Conservation (phyloP, 768 basidiomycete species). For the Lactarius hatsudake region DNA sequence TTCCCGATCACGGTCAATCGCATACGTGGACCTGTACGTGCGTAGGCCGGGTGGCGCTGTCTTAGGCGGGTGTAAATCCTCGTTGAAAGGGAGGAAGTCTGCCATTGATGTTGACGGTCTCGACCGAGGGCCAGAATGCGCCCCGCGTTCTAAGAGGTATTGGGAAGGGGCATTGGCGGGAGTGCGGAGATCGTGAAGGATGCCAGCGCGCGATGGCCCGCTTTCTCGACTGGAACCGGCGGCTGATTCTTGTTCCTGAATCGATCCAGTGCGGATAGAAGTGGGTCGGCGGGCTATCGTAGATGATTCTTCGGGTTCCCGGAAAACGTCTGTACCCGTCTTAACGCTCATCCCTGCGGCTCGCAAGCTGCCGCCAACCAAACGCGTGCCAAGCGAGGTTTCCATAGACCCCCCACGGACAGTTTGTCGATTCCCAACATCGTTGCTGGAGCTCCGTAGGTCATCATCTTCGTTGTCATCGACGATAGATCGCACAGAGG, state of each 20-base stretch:
- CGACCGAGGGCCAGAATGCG: constrained; percentile 21
- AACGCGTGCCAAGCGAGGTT: constrained; percentile 56
- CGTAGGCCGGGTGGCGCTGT: constrained; percentile 42
- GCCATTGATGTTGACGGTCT: constrained; percentile 39
- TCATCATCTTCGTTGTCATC: constrained; percentile 32
- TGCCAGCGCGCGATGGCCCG: constrained; percentile 13
- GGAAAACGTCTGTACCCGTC: constrained; percentile 39
- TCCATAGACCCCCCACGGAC: constrained; percentile 69
- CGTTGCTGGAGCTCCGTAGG: constrained; percentile 21
- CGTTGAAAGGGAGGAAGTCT: constrained; percentile 26
- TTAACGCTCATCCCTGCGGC: constrained; percentile 61
- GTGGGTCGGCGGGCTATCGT: constrained; percentile 4
- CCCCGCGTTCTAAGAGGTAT: constrained; percentile 17
- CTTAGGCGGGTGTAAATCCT: constrained; percentile 35
- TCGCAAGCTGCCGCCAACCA: constrained; percentile 65
- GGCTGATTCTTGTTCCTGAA: background rate
- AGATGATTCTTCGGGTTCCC: constrained; percentile 4
- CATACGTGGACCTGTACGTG: constrained; percentile 43
- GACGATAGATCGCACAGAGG: constrained; percentile 28
- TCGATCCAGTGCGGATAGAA: constrained; percentile 5
- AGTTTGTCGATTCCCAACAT: constrained; percentile 50
- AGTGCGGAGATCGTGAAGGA: constrained; percentile 26
- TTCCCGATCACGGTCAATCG: constrained; percentile 33
- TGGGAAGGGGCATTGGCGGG: constrained; percentile 24
- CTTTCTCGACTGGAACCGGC: constrained; percentile 10